These are phyloP conservation scores for Populus ilicifolia DNA, from an alignment of 345 rosid genomes.

Conservation along the genomic window DNA sequence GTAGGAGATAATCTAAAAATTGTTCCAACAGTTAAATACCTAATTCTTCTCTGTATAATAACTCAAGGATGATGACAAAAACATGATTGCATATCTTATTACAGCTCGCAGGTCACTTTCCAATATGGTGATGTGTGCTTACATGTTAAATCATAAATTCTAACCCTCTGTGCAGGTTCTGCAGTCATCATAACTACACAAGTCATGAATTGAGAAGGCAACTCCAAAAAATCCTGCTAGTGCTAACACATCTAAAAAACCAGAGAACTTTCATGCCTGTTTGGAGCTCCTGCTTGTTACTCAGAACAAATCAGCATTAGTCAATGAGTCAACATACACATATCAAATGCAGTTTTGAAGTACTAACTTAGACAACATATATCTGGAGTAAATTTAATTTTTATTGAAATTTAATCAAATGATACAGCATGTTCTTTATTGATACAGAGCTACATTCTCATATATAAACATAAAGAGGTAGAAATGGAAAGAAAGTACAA, in stretches of 20 bases:
- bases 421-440: constrained; percentile 9
- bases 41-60: too few species aligned
- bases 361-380: neutral
- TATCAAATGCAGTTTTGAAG: neutral
- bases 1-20: neutral
- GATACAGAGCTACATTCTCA: constrained; percentile 10
- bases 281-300: neutral
- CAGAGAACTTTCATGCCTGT: neutral
- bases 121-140: too few species aligned
- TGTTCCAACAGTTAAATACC: neutral
- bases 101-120: neutral
- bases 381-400: neutral
- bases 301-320: neutral
- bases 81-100: neutral
- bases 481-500: neutral
- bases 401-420: constrained; percentile 6
- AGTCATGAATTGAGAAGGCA: neutral
- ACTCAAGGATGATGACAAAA: neutral
- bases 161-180: neutral
- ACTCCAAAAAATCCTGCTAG: too few species aligned
- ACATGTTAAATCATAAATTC: neutral
- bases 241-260: neutral
- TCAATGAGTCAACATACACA: neutral
- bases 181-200: neutral
- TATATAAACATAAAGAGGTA: neutral